Evolutionary conservation across 2,329 filamentous ascomycete species (phyloP), one percentile per base, ranked within the genome.

Genomic region (Ascochyta pisi): DNA sequence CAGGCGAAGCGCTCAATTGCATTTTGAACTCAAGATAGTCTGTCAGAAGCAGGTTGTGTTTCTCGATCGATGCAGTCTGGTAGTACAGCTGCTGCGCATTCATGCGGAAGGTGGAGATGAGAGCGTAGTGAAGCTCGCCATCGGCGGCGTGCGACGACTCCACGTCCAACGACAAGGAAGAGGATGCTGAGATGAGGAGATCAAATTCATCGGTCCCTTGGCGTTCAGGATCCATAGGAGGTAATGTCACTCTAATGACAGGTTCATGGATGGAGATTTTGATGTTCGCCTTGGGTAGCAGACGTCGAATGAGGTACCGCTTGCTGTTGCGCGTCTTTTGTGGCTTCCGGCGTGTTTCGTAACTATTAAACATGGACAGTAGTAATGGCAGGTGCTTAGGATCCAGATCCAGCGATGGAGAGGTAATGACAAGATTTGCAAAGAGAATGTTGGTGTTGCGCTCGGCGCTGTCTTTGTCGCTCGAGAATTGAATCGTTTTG

Each of bases 221-320:
- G 48, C 78, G 76, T 4, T 73, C 71, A 5, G 80, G 75, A 58
- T 89, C 85, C 60, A 95, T 86, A 0, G 94, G 88, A 5, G 93
- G 93, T 4, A 99, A 81, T 7, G 93, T 87, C 61, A 99, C 93
- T 65, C 96, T 88, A 60, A 98, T 75, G 15, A 99, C 96, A 1
- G 95, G 95, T 73, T 99, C 95, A 69, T 99, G 95, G 77, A 99
- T 90, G 0, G 95, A 97, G 37, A 98, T 87, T 71, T 98, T 99
- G 75, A 98, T 89, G 68, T 85, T 96, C 0, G 94, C 90, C 78
- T 98, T 98, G 1, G 95, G 95, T 8, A 99, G 81, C 3, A 98
- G 83, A n/a, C 91, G 87, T 13, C 94, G 96, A 27, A 99, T 89
- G 31, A 99, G 79, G 50, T 86, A 83, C 64, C 73, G 70, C 50